phyloP scores from a whole-genome alignment of 192 early-diverging fungal species.

The Funneliformis mosseae region DNA sequence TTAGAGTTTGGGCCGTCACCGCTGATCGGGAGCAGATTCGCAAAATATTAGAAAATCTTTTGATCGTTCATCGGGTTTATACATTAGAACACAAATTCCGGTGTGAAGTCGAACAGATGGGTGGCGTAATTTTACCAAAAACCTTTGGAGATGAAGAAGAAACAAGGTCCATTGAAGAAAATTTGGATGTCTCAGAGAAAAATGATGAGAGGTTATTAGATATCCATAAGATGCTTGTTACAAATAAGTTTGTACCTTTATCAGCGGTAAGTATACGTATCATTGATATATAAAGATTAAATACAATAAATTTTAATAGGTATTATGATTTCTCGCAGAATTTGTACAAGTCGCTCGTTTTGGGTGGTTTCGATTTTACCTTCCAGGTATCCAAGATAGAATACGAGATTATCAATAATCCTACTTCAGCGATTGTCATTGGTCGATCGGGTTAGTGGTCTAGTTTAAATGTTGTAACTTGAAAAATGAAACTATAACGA shows the following conservation, averaged over 20 bases:
- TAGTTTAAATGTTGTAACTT: not conserved
- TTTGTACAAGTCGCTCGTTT: constrained; percentile 21
- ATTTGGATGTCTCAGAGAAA: not conserved
- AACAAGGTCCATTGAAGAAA: not conserved
- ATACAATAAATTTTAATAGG: not conserved
- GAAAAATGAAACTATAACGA: not conserved
- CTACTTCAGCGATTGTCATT: constrained; percentile 19
- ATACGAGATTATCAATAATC: constrained; percentile 25
- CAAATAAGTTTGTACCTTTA: constrained; percentile 12
- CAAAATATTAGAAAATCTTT: not conserved
- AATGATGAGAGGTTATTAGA: not conserved
- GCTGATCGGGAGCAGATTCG: not conserved
- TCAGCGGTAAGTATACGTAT: not conserved
- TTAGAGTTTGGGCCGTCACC: constrained; percentile 3
- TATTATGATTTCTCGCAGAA: not conserved
- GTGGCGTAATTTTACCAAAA: constrained; percentile 10
- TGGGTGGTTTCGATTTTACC: constrained; percentile 13
- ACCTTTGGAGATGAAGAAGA: not conserved
- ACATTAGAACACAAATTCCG: not conserved
- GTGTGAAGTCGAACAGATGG: not conserved
- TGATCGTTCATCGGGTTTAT: not conserved
- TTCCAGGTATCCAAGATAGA: constrained; percentile 24
- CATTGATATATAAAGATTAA: not conserved
- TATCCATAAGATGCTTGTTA: not conserved
- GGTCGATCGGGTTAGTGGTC: constrained; percentile 30